A percentile compares a stretch with the other conserved stretches of the same genome.
Conservation (phyloP, 495 filamentous ascomycete species). For the Penicillium canescens region DNA sequence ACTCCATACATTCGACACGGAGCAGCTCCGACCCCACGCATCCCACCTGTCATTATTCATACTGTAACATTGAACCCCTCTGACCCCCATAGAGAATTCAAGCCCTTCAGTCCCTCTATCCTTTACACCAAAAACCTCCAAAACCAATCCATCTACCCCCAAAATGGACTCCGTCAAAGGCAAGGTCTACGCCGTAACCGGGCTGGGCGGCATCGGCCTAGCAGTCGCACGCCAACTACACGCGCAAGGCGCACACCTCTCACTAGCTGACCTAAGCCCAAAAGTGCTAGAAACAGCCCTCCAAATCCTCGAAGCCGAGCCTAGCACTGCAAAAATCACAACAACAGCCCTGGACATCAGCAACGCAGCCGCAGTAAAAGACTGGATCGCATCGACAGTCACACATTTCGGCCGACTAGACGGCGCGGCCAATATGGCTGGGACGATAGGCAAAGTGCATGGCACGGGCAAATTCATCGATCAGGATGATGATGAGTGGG, state of each 20-base stretch:
- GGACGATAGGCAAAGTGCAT: slow-evolving; percentile 41
- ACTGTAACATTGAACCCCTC: not conserved
- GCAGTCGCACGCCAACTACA: slow-evolving; percentile 54
- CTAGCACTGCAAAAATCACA: slow-evolving; percentile 12
- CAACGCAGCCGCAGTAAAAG: slow-evolving; percentile 38
- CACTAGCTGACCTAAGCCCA: slow-evolving; percentile 51
- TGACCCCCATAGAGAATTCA: too few species aligned
- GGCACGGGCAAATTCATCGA: slow-evolving; percentile 37
- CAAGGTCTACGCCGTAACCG: slow-evolving; percentile 56
- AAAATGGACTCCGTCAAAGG: slow-evolving; percentile 30
- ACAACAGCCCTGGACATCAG: slow-evolving; percentile 44
- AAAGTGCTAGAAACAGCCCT: slow-evolving; percentile 33
- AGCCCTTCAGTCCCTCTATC: too few species aligned
- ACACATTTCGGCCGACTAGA: slow-evolving; percentile 47
- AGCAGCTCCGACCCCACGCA: slow-evolving; percentile 11
- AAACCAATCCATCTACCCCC: not conserved
- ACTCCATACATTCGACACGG: slow-evolving; percentile 3
- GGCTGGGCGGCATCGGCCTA: slow-evolving; percentile 58
- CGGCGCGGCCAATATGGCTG: slow-evolving; percentile 61
- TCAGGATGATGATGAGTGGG: slow-evolving; percentile 50
- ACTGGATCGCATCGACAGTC: slow-evolving; percentile 48
- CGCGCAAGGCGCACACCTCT: slow-evolving; percentile 47
- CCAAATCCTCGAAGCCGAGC: not conserved
- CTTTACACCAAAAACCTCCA: not conserved
- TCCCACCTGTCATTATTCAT: not conserved